A percentile compares a stretch with the other conserved stretches of the same genome.
Evolutionary conservation across 257 asterid species (phyloP).

Genomic region (Solanum appendiculatum): DNA sequence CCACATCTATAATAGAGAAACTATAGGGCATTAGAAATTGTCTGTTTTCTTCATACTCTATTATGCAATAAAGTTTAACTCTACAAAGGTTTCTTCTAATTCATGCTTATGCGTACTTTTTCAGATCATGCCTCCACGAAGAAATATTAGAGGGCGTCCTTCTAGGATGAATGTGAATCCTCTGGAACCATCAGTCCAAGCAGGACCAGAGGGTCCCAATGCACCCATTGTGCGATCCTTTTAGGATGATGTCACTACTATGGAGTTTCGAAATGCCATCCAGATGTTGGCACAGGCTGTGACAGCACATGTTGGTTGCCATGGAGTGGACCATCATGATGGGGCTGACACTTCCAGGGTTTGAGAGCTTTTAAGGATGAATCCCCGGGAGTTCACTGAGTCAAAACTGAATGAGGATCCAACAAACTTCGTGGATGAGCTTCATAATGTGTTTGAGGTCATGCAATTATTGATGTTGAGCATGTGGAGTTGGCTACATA

Average conservation of each 20-base stretch:
- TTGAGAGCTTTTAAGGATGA: neutral
- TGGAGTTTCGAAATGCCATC: neutral
- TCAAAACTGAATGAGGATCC: neutral
- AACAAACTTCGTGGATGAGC: neutral
- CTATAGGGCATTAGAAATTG: neutral
- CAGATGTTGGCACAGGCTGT: neutral
- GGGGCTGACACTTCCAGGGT: neutral
- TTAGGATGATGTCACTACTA: no score
- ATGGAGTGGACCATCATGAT: rapidly evolving
- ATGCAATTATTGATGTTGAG: neutral
- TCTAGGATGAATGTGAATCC: neutral
- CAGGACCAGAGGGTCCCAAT: neutral
- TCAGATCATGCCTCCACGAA: no score
- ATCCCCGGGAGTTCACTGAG: neutral
- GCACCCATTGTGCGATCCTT: neutral
- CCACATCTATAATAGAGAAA: neutral
- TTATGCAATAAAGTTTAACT: no score
- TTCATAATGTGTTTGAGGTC: neutral
- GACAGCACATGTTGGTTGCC: neutral
- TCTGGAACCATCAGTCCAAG: no score
- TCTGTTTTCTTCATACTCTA: neutral
- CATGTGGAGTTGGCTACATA: neutral
- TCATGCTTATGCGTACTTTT: neutral
- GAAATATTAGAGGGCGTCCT: neutral
- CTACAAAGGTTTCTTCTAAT: no score